Evolutionary conservation across 106 monocot species (phyloP).

Genomic region (Narthecium ossifragum): DNA sequence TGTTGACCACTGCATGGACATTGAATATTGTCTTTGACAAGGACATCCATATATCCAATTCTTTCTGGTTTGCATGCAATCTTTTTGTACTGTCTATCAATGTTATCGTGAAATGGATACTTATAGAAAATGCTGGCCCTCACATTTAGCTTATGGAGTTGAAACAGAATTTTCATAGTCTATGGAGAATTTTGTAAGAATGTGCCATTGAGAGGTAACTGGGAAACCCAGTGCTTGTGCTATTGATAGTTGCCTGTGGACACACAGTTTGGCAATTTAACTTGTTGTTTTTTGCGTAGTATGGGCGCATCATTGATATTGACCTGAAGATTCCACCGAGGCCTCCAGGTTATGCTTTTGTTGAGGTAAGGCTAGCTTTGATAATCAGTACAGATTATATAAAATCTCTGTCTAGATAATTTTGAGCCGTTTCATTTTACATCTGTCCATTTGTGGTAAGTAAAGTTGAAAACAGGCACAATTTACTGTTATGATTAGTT

Average conservation of each 20-base stretch:
- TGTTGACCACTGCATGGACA: background rate
- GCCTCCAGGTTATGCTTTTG: slow-evolving; percentile 92
- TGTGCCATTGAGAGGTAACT: background rate
- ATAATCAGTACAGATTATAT: too few species aligned
- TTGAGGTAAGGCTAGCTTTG: too few species aligned
- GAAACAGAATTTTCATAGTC: background rate
- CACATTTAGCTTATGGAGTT: too few species aligned
- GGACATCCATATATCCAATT: background rate
- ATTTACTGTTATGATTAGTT: too few species aligned
- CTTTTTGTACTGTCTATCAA: background rate
- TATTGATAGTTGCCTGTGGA: background rate
- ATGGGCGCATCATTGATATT: slow-evolving; percentile 79
- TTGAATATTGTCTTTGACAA: too few species aligned
- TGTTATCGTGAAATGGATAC: background rate
- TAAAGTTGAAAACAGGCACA: too few species aligned
- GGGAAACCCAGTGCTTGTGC: background rate
- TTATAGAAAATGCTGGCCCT: background rate
- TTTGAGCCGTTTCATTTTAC: too few species aligned
- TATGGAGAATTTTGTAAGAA: background rate
- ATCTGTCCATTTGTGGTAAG: too few species aligned
- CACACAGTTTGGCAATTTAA: background rate
- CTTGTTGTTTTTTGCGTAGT: slow-evolving; percentile 36
- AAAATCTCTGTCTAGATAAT: too few species aligned
- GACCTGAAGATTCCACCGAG: slow-evolving; percentile 94
- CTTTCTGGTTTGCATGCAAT: background rate